Conservation (phyloP, 73 alveolate genomes). For the Paramecium sonneborni region DNA sequence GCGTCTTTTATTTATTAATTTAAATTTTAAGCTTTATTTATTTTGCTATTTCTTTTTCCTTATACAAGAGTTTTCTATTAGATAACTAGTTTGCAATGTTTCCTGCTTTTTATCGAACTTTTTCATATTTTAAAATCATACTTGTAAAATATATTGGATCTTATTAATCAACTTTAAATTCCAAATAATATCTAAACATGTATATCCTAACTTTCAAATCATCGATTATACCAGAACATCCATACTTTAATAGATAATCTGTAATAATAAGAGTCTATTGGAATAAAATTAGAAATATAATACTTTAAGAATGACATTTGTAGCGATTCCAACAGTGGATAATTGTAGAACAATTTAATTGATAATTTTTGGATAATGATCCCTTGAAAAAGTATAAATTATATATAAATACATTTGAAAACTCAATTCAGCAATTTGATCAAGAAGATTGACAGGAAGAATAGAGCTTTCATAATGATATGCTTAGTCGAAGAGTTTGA, state of each 20-base stretch:
- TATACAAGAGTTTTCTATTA: not conserved
- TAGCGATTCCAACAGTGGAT: not conserved
- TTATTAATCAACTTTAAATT: not conserved
- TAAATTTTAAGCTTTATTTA: constrained; percentile 2
- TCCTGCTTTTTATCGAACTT: constrained; percentile 33
- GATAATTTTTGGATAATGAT: constrained; percentile 23
- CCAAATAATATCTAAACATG: not conserved
- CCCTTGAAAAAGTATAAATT: not conserved
- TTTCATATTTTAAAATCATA: not conserved
- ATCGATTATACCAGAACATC: constrained; percentile 39
- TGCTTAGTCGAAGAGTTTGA: constrained; percentile 24
- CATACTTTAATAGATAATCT: constrained; percentile 34
- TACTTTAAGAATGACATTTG: not conserved
- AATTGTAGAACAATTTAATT: not conserved
- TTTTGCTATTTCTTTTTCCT: constrained; percentile 38
- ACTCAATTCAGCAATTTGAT: constrained; percentile 37
- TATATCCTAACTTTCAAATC: constrained; percentile 16
- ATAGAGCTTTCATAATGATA: not conserved
- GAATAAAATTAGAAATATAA: not conserved
- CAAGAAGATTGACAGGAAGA: not conserved
- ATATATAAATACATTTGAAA: constrained; percentile 8
- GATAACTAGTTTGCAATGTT: constrained; percentile 14
- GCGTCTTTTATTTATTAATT: not conserved
- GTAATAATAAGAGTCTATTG: not conserved
- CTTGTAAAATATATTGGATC: not conserved